Conservation (phyloP, 2,329 filamentous ascomycete genomes). For the Penicillium brasilianum region DNA sequence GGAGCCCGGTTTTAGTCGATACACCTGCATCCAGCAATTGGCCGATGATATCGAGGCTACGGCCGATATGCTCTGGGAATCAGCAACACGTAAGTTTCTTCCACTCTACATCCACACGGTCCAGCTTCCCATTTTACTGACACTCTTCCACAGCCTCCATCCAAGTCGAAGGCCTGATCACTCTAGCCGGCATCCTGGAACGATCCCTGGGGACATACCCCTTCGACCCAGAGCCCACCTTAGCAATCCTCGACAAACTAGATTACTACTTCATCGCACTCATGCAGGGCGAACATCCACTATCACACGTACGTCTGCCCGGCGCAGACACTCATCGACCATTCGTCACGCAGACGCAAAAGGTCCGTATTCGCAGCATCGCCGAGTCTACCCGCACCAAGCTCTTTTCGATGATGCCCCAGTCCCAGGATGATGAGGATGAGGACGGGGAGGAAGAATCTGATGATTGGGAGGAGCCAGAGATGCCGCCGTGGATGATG, state of each 20-base stretch:
- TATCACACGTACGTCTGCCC: constrained; percentile 68
- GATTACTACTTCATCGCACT: constrained; percentile 83
- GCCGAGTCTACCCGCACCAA: constrained; percentile 71
- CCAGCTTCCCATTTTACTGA: neutral
- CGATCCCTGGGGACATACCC: constrained; percentile 75
- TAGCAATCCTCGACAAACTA: constrained; percentile 74
- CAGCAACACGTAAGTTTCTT: constrained; percentile 74
- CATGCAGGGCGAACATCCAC: constrained; percentile 68
- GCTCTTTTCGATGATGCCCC: constrained; percentile 20
- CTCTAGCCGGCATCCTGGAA: constrained; percentile 73
- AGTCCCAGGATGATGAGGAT: neutral
- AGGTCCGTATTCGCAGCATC: constrained; percentile 82
- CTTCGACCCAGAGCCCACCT: constrained; percentile 69
- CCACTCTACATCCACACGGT: neutral
- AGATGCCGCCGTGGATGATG: constrained; percentile 59
- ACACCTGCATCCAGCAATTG: constrained; percentile 69
- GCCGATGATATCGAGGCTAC: constrained; percentile 75
- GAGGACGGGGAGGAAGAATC: neutral
- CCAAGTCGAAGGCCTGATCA: constrained; percentile 83
- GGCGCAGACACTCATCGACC: constrained; percentile 68
- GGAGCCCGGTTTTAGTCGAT: constrained; percentile 53
- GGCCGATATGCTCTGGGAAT: constrained; percentile 83
- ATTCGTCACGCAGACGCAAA: constrained; percentile 73
- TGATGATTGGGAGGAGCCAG: constrained; percentile 6
- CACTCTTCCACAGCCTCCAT: constrained; percentile 65